phyloP scores from a whole-genome alignment of 2,329 filamentous ascomycete species.

The Colletotrichum lindemuthianum region DNA sequence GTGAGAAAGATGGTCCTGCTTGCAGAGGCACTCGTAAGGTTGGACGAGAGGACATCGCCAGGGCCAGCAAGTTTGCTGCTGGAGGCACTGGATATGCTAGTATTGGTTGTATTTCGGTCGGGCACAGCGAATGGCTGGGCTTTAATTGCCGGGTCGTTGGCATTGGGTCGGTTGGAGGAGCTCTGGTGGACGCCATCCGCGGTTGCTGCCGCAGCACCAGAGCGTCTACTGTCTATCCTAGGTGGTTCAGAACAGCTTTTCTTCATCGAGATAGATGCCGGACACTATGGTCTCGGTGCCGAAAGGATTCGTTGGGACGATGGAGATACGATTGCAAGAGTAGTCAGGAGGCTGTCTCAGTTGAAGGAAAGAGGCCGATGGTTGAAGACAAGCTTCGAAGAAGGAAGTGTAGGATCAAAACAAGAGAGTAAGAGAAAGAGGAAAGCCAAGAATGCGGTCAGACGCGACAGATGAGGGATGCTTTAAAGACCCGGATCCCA shows the following conservation, averaged over 20 bases:
- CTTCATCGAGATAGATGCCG: conserved; percentile 67
- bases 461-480: conserved; percentile 25
- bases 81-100: conserved; percentile 15
- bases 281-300: conserved; percentile 35
- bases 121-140: conserved; percentile 36
- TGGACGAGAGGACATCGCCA: conserved; percentile 36
- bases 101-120: conserved; percentile 27
- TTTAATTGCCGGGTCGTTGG: conserved; percentile 46
- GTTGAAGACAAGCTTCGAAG: conserved; percentile 23
- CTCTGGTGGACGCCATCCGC: conserved; percentile 61
- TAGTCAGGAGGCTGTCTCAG: too few species aligned
- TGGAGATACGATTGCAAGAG: too few species aligned
- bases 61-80: conserved; percentile 29
- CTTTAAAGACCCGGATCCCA: conserved; percentile 28
- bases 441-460: conserved; percentile 9
- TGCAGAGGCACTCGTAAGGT: conserved; percentile 39
- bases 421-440: conserved; percentile 12
- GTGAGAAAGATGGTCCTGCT: conserved; percentile 39
- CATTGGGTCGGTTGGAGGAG: conserved; percentile 50
- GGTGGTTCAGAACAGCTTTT: conserved; percentile 64
- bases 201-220: conserved; percentile 64
- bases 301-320: neutral
- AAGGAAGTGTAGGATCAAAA: conserved; percentile 21
- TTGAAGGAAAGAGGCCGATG: too few species aligned
- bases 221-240: conserved; percentile 66